Conservation (phyloP, 2,329 filamentous ascomycete species). For the Pseudopyrenochaeta lycopersici region DNA sequence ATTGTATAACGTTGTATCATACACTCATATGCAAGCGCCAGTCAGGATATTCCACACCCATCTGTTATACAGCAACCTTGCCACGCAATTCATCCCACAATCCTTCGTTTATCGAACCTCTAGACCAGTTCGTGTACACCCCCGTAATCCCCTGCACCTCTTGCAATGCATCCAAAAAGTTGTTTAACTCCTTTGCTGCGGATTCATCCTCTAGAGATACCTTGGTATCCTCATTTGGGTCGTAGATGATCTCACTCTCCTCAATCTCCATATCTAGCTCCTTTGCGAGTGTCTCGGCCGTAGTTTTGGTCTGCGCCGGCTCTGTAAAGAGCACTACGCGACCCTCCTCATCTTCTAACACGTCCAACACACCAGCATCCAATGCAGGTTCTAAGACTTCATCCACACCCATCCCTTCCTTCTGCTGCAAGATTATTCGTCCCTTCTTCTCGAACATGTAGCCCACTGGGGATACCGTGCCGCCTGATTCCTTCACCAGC, state of each 20-base stretch:
- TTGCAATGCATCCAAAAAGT: conserved; percentile 67
- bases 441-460: conserved; percentile 90
- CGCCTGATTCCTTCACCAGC: conserved; percentile 76
- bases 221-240: conserved; percentile 80
- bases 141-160: conserved; percentile 82
- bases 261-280: conserved; percentile 72
- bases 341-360: conserved; percentile 73
- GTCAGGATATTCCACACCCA: not conserved
- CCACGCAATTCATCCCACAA: conserved; percentile 50
- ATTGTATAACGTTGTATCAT: conserved; percentile 39
- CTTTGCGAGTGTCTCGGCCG: conserved; percentile 70
- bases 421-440: conserved; percentile 72
- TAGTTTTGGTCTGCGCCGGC: conserved; percentile 69
- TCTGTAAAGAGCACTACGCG: conserved; percentile 76
- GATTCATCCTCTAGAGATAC: conserved; percentile 68
- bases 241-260: conserved; percentile 84
- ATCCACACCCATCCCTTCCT: conserved; percentile 66
- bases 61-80: conserved; percentile 44
- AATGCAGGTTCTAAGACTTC: conserved; percentile 83
- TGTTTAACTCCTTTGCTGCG: conserved; percentile 65
- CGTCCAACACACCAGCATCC: conserved; percentile 82
- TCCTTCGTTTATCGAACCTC: conserved; percentile 50
- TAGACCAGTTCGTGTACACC: conserved; percentile 74
- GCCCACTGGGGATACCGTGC: conserved; percentile 74
- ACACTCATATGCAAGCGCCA: conserved; percentile 28